Evolutionary conservation across 805 yeast species (phyloP), one percentile per base, ranked within the genome.

Genomic region (Clavispora phyllophila): DNA sequence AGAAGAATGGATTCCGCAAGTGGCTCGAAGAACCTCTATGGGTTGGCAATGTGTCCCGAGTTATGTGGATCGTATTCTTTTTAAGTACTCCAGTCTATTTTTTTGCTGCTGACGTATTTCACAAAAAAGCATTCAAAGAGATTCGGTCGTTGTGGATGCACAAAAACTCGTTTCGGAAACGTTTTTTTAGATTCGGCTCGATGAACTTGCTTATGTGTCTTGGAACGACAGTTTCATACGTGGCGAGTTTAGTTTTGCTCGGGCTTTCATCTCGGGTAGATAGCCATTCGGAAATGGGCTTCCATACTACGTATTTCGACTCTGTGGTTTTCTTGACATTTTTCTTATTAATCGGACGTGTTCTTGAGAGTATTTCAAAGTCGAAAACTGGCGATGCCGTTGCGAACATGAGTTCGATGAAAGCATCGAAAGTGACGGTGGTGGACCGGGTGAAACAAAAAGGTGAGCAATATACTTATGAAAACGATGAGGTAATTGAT

Each of bases 321-420:
- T 81, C 90, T 5, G 91, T 84, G 23, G 87, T 85, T 3, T 85
- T 85, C 55, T 66, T 85, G 49, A 76, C 89, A 0, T 78, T 85
- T 54, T 85, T 85, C 60, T 62, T 85, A 43, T 66, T 85, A 37
- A 78, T 83, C 45, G 95, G 95, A 1, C 72, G 87, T 35, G 64
- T 82, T 23, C 66, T 85, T 37, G 91, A 85, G 58, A 70, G 82
- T 23, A 72, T 73, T 49, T 79, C 90, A 1, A 85, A 83, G 55
- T 68, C 73, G 24, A 79, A 79, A 53, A 82, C 90, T 1, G 81
- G 88, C 0, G 75, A 76, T 33, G 83, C 88, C 0, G 73, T 85
- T 23, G 66, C 79, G 13, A 63, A 72, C 23, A 64, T 85, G 36
- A 69, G 78, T 9, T 57, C 66, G 7, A 61, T 82, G 48, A 78